A percentile compares a stretch with the other conserved stretches of the same genome.
phyloP scores from a whole-genome alignment of 2,329 filamentous ascomycete genomes.

The Fusarium vanettenii region DNA sequence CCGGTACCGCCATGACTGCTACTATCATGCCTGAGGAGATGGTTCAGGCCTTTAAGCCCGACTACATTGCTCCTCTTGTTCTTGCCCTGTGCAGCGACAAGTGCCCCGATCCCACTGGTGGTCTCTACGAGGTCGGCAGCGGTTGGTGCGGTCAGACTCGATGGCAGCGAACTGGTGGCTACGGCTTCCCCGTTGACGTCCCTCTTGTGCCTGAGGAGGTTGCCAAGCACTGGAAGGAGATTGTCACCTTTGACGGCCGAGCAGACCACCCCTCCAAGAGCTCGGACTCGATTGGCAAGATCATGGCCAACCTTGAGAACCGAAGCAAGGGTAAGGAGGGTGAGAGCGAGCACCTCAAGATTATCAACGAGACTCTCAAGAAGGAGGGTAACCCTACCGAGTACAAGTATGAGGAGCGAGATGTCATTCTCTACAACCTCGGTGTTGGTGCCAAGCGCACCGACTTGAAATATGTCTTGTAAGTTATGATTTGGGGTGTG shows the following conservation, averaged over 20 bases:
- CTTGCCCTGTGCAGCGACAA: constrained; percentile 87
- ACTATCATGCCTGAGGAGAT: constrained; percentile 97
- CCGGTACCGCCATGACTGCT: constrained; percentile 93
- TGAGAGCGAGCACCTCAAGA: constrained; percentile 75
- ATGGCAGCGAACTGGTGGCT: constrained; percentile 92
- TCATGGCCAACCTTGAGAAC: constrained; percentile 87
- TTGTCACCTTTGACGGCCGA: constrained; percentile 87
- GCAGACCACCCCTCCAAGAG: constrained; percentile 87
- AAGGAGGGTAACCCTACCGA: constrained; percentile 77
- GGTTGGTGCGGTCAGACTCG: constrained; percentile 93
- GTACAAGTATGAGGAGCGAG: constrained; percentile 86
- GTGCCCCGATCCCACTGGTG: constrained; percentile 85
- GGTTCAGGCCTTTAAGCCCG: constrained; percentile 98
- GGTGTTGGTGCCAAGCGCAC: constrained; percentile 92
- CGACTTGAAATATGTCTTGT: constrained; percentile 87
- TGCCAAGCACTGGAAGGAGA: constrained; percentile 77
- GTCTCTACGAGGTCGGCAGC: constrained; percentile 93
- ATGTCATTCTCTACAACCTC: constrained; percentile 95
- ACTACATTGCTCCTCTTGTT: constrained; percentile 95
- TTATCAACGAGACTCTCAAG: constrained; percentile 81
- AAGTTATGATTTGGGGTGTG: constrained; percentile 38
- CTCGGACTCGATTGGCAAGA: constrained; percentile 80
- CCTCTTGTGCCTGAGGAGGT: constrained; percentile 88
- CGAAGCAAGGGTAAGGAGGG: constrained; percentile 66
- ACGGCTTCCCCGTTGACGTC: constrained; percentile 90